phyloP scores from a whole-genome alignment of 1,139 yeast genomes.

The Geotrichum bryndzae region DNA sequence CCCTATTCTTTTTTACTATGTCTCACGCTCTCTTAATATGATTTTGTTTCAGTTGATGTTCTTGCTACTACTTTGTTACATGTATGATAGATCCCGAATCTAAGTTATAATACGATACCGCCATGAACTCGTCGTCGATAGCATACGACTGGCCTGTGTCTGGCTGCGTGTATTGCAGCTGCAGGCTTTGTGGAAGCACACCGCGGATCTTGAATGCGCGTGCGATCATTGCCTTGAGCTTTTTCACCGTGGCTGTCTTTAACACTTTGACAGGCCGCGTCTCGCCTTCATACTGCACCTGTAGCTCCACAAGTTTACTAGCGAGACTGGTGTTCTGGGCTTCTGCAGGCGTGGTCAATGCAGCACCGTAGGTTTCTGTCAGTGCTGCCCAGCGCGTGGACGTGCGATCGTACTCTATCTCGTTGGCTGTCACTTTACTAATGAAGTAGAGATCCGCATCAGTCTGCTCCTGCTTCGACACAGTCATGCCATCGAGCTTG shows the following conservation, averaged over 20 bases:
- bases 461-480: constrained; percentile 44
- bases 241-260: constrained; percentile 23
- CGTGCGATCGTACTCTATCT: constrained; percentile 29
- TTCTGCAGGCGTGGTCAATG: constrained; percentile 14
- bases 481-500: constrained; percentile 52
- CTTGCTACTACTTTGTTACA: constrained; percentile 20
- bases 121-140: constrained; percentile 11
- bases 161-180: constrained; percentile 3
- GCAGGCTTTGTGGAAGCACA: constrained; percentile 6
- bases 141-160: constrained; percentile 1
- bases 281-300: constrained; percentile 17
- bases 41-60: constrained; percentile 5
- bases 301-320: constrained; percentile 20
- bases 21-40: constrained; percentile 1
- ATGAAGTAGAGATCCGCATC: constrained; percentile 68
- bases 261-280: constrained; percentile 20
- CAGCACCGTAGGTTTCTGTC: constrained; percentile 30
- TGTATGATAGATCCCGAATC: constrained; percentile 13
- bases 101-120: constrained; percentile 8
- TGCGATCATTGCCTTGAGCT: constrained; percentile 24
- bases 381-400: constrained; percentile 34
- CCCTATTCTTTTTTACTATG: not conserved
- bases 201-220: constrained; percentile 12
- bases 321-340: constrained; percentile 17
- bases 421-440: constrained; percentile 42